phyloP scores from a whole-genome alignment of 345 rosid species.

The Citrus reticulata region DNA sequence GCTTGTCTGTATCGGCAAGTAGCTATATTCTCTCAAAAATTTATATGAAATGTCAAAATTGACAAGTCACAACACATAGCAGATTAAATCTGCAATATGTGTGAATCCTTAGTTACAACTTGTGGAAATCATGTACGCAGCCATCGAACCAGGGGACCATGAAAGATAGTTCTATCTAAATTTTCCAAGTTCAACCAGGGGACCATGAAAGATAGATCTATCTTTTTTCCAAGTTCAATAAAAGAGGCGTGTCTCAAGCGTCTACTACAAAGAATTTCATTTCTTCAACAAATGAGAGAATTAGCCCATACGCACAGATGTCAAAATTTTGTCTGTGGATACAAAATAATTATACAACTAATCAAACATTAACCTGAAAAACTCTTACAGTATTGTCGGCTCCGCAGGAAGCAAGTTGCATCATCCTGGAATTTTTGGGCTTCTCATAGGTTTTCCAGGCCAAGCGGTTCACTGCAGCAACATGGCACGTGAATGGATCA shows the following conservation, averaged over 20 bases:
- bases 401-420: slow-evolving; percentile 79
- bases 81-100: background rate
- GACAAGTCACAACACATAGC: background rate
- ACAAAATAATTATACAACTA: background rate
- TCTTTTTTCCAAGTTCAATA: background rate
- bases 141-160: background rate
- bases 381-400: slow-evolving; percentile 85
- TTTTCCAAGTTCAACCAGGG: background rate
- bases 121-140: background rate
- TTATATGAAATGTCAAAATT: background rate
- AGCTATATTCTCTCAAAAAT: background rate
- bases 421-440: slow-evolving; percentile 19
- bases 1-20: background rate
- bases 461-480: slow-evolving; percentile 68
- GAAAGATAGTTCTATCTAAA: background rate
- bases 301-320: background rate
- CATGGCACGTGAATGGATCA: slow-evolving; percentile 72
- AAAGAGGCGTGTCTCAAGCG: background rate
- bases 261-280: background rate
- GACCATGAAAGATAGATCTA: background rate
- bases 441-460: slow-evolving; percentile 57
- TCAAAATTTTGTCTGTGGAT: slow-evolving; percentile 1
- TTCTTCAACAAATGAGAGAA: background rate
- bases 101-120: background rate
- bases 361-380: slow-evolving; percentile 43